Evolutionary conservation across 208 protist species (phyloP), one percentile per base, ranked within the genome.

Genomic region (Acanthamoeba culbertsoni): DNA sequence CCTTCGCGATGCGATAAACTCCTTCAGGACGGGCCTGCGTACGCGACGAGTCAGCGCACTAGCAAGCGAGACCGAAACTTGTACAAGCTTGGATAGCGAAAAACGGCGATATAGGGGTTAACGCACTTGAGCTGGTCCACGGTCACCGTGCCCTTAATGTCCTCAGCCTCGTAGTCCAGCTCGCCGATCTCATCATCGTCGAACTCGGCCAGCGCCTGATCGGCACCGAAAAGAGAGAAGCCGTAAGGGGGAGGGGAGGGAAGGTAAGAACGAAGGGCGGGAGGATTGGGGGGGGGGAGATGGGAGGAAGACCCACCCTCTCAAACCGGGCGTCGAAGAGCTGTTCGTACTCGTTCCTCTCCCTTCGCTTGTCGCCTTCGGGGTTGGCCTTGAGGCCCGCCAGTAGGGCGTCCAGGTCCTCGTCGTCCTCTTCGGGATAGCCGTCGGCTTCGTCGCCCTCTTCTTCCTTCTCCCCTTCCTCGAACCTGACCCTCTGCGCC

Each of bases 271-370:
- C 8, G 26, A 37, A n/a, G n/a, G n/a, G n/a, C n/a, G 14, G 51
- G 51, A 59, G 51, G 51, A 23, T 59, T 59, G 14, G 51, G 14
- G 23, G 51, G 51, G n/a, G n/a, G n/a, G n/a, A n/a, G n/a, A n/a
- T n/a, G n/a, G n/a, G 26, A 26, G 26, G 26, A 84, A 51, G 20
- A 84, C 37, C 37, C 2, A 88, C 79, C 51, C 48, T 63, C 62
- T 90, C 82, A 40, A 90, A 90, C 1, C 82, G 82, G 26, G 82
- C 82, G 55, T 90, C 82, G 33, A 90, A 90, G 82, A 90, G 8
- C 37, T 90, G 53, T 37, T 62, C 82, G 53, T 53, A 33, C 26
- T 84, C 73, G 45, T 84, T 84, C 2, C 82, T 63, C 35, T 31
- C 51, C 51, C 55, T 63, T 6, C 53, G 14, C 28, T 90, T 43